A percentile compares a stretch with the other conserved stretches of the same genome.
These are phyloP conservation scores for Populus davidiana DNA, from an alignment of 345 rosid species.

Conservation along the genomic window DNA sequence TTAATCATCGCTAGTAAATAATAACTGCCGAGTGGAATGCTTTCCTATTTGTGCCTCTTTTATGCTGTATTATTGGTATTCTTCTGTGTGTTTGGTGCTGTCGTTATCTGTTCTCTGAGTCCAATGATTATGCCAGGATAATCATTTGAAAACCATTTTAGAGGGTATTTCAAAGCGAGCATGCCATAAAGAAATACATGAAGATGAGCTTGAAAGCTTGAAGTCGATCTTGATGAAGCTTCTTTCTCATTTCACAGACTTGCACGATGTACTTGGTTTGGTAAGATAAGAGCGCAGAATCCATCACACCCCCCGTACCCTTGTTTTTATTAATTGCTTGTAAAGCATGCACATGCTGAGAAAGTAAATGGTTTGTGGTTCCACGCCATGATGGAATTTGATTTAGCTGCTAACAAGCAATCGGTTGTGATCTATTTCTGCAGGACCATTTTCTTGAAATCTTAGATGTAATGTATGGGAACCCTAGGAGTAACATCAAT, in stretches of 20 bases:
- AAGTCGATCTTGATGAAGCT: conserved; percentile 76
- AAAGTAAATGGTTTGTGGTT: background rate
- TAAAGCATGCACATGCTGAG: background rate
- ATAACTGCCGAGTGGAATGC: background rate
- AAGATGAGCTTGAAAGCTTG: conserved; percentile 66
- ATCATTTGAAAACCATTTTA: conserved; percentile 51
- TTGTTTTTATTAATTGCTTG: background rate
- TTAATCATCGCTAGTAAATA: background rate
- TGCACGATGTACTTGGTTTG: conserved; percentile 61
- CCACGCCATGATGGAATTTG: background rate
- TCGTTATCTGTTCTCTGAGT: conserved; percentile 18
- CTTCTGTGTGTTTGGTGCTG: background rate
- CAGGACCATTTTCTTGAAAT: conserved; percentile 76
- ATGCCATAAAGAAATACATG: conserved; percentile 45
- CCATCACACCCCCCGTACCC: background rate
- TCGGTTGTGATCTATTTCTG: conserved; percentile 23
- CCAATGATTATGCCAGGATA: conserved; percentile 46
- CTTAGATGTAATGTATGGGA: conserved; percentile 74
- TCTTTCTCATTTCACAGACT: conserved; percentile 62
- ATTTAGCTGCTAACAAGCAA: conserved; percentile 3
- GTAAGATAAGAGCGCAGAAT: conserved; percentile 34
- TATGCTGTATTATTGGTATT: background rate
- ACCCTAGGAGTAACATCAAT: conserved; percentile 49
- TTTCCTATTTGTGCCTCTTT: background rate
- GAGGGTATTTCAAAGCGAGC: conserved; percentile 51